These are phyloP conservation scores for Tetradesmus lagerheimii DNA, from an alignment of 139 green algal genomes.

Conservation along the genomic window DNA sequence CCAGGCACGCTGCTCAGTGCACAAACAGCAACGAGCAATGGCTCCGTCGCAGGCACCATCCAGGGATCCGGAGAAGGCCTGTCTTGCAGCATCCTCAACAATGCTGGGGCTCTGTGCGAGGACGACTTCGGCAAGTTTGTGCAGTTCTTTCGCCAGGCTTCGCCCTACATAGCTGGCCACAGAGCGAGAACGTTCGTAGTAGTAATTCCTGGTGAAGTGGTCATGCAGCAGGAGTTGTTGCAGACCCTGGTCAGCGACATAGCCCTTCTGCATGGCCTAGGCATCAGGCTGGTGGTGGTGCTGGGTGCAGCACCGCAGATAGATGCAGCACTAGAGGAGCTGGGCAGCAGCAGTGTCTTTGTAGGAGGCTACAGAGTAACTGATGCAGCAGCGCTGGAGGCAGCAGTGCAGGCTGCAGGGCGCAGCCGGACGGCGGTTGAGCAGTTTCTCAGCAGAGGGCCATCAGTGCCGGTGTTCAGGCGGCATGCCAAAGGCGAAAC, in stretches of 20 bases:
- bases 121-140: slow-evolving; percentile 74
- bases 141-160: slow-evolving; percentile 84
- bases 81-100: background rate
- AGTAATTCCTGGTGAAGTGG: slow-evolving; percentile 85
- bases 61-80: background rate
- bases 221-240: slow-evolving; percentile 62
- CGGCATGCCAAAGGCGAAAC: slow-evolving; percentile 85
- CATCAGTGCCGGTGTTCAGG: slow-evolving; percentile 86
- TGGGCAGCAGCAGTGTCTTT: slow-evolving; percentile 60
- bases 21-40: background rate
- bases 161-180: slow-evolving; percentile 94
- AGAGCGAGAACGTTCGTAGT: slow-evolving; percentile 90
- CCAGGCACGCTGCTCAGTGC: background rate
- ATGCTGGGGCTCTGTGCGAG: slow-evolving; percentile 40
- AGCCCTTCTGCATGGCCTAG: slow-evolving; percentile 91
- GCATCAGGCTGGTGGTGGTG: slow-evolving; percentile 91
- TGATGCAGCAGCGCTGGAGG: slow-evolving; percentile 67
- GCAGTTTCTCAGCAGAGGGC: slow-evolving; percentile 84
- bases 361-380: slow-evolving; percentile 90
- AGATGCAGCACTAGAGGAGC: slow-evolving; percentile 64
- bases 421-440: slow-evolving; percentile 77
- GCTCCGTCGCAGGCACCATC: background rate
- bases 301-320: slow-evolving; percentile 81
- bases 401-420: slow-evolving; percentile 80
- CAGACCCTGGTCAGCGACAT: slow-evolving; percentile 85